Percentiles rank a stretch among this genome's conserved stretches.
Evolutionary conservation across 2,329 filamentous ascomycete species (phyloP).

Genomic region (Hirsutella minnesotensis): DNA sequence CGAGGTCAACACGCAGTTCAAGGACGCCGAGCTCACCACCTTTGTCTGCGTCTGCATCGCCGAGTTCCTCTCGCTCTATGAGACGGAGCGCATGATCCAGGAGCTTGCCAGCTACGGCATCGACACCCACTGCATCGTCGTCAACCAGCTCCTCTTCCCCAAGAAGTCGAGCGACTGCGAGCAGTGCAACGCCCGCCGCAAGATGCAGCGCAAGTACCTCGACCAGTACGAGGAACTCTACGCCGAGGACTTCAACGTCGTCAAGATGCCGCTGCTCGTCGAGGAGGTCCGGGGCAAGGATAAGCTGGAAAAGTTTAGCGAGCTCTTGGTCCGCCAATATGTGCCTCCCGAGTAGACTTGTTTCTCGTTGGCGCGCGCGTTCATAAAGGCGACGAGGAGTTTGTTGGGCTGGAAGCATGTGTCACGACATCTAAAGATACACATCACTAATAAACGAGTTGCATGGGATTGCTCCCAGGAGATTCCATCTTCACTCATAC

Average conservation of each 20-base stretch:
- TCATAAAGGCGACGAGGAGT: background rate
- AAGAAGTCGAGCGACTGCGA: constrained; percentile 76
- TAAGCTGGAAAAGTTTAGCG: constrained; percentile 78
- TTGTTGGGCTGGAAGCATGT: background rate
- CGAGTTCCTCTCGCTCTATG: constrained; percentile 91
- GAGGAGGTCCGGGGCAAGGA: constrained; percentile 96
- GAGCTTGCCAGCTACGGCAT: constrained; percentile 88
- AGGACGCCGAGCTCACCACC: constrained; percentile 87
- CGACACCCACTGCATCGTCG: constrained; percentile 93
- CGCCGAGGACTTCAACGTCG: constrained; percentile 90
- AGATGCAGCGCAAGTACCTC: constrained; percentile 99
- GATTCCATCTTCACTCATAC: background rate
- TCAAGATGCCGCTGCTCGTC: constrained; percentile 92
- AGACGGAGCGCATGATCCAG: constrained; percentile 99
- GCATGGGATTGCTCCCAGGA: background rate
- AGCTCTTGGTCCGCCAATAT: constrained; percentile 70
- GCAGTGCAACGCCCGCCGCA: constrained; percentile 85
- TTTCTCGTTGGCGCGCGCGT: constrained; percentile 2
- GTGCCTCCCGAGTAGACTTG: constrained; percentile 44
- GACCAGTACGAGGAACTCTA: constrained; percentile 98
- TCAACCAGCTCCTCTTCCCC: constrained; percentile 95
- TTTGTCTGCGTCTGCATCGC: constrained; percentile 98
- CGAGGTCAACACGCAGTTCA: constrained; percentile 97
- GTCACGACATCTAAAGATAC: background rate
- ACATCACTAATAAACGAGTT: background rate